Conservation (phyloP, 108 stramenopile genomes). For the Aureococcus anophagefferens region DNA sequence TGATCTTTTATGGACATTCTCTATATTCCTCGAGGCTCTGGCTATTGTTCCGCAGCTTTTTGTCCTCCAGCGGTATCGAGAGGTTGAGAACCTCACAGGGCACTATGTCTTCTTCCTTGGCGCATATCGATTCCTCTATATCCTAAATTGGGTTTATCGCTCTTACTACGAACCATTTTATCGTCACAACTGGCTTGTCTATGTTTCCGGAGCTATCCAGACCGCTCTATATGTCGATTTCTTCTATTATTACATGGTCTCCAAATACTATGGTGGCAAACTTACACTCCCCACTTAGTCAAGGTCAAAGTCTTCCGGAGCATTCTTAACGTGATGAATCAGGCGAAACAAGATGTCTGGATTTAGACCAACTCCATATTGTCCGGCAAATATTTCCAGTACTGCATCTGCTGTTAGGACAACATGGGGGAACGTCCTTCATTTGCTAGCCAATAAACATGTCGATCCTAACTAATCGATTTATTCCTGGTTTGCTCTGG, state of each 20-base stretch:
- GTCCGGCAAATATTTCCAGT: no score
- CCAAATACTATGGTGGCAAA: conserved; percentile 15
- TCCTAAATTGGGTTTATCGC: conserved; percentile 97
- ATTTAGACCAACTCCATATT: no score
- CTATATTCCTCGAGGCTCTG: conserved; percentile 85
- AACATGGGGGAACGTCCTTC: no score
- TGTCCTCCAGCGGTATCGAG: conserved; percentile 87
- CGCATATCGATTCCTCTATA: conserved; percentile 88
- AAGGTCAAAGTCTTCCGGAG: no score
- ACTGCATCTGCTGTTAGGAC: no score
- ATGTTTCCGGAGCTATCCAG: conserved; percentile 85
- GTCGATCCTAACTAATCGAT: no score
- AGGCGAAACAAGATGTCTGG: no score
- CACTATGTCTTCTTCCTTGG: conserved; percentile 97
- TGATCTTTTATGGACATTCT: conserved; percentile 88
- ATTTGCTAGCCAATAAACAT: no score
- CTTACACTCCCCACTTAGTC: conserved; percentile 13
- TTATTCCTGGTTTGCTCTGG: no score
- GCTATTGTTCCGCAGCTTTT: conserved; percentile 95
- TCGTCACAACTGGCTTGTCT: conserved; percentile 83
- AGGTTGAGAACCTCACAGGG: conserved; percentile 93
- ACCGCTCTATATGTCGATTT: conserved; percentile 96
- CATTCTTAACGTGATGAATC: no score
- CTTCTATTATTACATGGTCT: conserved; percentile 85
- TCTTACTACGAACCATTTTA: conserved; percentile 74